Evolutionary conservation across 352 stramenopile genomes (phyloP).

Genomic region (Pythium myriotylum): DNA sequence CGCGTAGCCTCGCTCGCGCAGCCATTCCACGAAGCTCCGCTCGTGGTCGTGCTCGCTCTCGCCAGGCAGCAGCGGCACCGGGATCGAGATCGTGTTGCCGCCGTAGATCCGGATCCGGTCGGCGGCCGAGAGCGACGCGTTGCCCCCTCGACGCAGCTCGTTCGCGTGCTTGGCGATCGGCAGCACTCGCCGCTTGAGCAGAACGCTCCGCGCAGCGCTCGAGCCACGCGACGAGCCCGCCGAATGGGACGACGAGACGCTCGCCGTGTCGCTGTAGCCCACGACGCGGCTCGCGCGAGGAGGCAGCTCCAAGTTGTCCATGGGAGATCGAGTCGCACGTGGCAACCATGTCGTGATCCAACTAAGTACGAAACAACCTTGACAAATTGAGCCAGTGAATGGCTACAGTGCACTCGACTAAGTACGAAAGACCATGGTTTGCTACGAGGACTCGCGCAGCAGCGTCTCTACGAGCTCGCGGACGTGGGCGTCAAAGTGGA

Average conservation of each 20-base stretch:
- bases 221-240: no score
- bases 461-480: conserved; percentile 17
- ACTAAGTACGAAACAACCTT: conserved; percentile 1
- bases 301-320: not conserved
- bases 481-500: conserved; percentile 27
- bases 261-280: conserved; percentile 7
- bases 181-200: conserved; percentile 9
- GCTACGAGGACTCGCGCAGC: conserved; percentile 1
- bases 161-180: not conserved
- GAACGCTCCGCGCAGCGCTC: not conserved
- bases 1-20: not conserved
- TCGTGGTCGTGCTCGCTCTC: conserved; percentile 16
- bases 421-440: not conserved
- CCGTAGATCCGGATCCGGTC: conserved; percentile 10
- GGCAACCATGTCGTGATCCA: not conserved
- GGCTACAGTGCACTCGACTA: not conserved
- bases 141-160: conserved; percentile 5
- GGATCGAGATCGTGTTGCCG: conserved; percentile 1
- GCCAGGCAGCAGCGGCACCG: conserved; percentile 6
- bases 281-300: not conserved
- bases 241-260: conserved; percentile 9
- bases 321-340: not conserved
- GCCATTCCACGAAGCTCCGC: not conserved
- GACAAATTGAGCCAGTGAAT: conserved; percentile 4
- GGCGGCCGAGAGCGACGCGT: not conserved